Percentiles rank a stretch among this genome's conserved stretches.
phyloP scores from a whole-genome alignment of 768 basidiomycete genomes.

The Boletus rubescentipes region DNA sequence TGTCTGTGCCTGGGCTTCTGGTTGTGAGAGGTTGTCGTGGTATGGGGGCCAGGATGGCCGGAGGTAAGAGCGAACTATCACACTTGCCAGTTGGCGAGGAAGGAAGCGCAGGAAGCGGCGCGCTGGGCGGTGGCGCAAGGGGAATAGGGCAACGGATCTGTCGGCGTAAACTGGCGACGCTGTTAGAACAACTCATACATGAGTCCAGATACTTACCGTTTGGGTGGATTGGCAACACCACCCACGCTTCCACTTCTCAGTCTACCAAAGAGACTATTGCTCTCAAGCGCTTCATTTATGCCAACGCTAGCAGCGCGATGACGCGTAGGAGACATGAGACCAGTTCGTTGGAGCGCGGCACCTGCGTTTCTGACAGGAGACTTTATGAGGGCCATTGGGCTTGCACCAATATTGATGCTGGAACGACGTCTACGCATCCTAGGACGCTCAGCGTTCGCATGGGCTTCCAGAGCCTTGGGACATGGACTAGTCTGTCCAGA shows the following conservation, averaged over 20 bases:
- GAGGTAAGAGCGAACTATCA: conserved; percentile 15
- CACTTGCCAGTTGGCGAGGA: conserved; percentile 21
- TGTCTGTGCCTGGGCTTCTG: conserved; percentile 1
- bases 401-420: conserved; percentile 53
- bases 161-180: conserved; percentile 39
- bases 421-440: conserved; percentile 62
- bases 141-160: conserved; percentile 33
- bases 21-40: conserved; percentile 21
- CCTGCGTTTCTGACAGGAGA: conserved; percentile 53
- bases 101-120: conserved; percentile 31
- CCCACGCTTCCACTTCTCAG: conserved; percentile 54
- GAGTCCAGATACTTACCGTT: conserved; percentile 31
- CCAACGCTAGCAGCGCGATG: conserved; percentile 48
- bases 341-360: conserved; percentile 49
- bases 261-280: conserved; percentile 48
- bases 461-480: conserved; percentile 23
- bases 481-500: conserved; percentile 23
- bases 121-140: conserved; percentile 26
- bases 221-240: conserved; percentile 30
- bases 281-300: conserved; percentile 34
- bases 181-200: conserved; percentile 1
- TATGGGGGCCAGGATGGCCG: conserved; percentile 16
- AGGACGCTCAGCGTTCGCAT: conserved; percentile 32
- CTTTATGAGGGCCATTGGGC: conserved; percentile 58
- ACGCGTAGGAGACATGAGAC: conserved; percentile 38